Base-by-base conservation (phyloP, 108 stramenopile genomes). In the Pseudonitzschia delicatissima region DNA sequence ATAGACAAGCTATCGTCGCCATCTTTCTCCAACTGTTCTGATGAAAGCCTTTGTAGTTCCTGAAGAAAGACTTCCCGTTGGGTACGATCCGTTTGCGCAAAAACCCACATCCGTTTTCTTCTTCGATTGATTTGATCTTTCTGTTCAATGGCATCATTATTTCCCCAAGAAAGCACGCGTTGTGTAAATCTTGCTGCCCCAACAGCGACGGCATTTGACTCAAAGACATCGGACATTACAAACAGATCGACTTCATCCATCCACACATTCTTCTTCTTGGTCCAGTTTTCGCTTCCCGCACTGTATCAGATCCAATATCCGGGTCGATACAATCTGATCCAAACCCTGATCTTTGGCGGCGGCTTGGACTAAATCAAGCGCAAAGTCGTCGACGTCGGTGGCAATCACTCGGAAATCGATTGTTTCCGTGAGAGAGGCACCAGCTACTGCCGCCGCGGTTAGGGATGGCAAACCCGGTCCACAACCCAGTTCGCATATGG, bases 211-310 rank as follows among this genome's bases (percentile, higher is more conserved):
- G 66, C n/a, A 9, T 57, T 40, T 6, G 74, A 82, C 58, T 91
- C 90, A 66, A 91, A 91, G 6, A 91, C 86, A 72, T 91, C 90
- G 0, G 87, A 83, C 69, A 91, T 39, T 20, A 91, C 50, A 57
- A 87, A 86, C 42, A 86, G 68, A 71, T 88, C 84, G 13, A 82
- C 80, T 9, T 69, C 63, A 1, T 80, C 68, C 12, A 74, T 20
- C 39, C 57, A 21, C 62, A 34, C 66, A n/a, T 34, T 55, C 11
- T 55, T 29, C 28, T 1, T 0, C 8, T 55, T 17, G 53, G 9
- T 29, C 13, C 15, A 4, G 32, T 28, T 21, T 35, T 36, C 8
- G 7, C 28, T 40, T 29, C 27, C 36, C 13, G 60, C 64, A 45
- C 26, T 13, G n/a, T 26, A 80, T 80, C 51, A 86, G 60, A 69